Percentiles rank a stretch among this genome's conserved stretches.
Evolutionary conservation across 1,139 yeast genomes (phyloP).

Genomic region (Blastobotrys malaysiensis): DNA sequence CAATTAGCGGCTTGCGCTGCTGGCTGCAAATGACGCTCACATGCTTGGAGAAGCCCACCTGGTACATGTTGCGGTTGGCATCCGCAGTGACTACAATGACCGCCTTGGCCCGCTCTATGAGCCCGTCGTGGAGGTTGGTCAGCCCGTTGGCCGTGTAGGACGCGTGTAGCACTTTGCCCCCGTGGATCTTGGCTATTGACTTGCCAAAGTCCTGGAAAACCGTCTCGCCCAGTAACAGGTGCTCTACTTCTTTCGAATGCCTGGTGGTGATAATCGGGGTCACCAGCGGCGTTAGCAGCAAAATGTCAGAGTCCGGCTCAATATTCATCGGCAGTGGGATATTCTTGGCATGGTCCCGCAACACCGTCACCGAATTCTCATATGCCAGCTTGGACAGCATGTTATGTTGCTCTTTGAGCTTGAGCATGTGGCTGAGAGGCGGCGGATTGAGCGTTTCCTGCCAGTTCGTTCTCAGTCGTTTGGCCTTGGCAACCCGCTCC

Average conservation of each 20-base stretch:
- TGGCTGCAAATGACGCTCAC: conserved; percentile 51
- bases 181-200: conserved; percentile 24
- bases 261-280: conserved; percentile 38
- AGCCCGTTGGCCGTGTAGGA: conserved; percentile 64
- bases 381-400: conserved; percentile 46
- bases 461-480: conserved; percentile 46
- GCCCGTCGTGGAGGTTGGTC: conserved; percentile 51
- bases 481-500: conserved; percentile 43
- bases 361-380: conserved; percentile 49
- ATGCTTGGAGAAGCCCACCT: conserved; percentile 58
- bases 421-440: conserved; percentile 30
- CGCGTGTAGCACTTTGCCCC: conserved; percentile 52
- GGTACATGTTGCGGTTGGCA: conserved; percentile 59
- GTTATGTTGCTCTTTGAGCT: conserved; percentile 42
- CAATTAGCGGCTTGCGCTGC: conserved; percentile 51
- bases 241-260: conserved; percentile 22
- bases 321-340: conserved; percentile 49
- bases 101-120: conserved; percentile 51
- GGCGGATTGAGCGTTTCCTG: conserved; percentile 38
- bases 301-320: conserved; percentile 35
- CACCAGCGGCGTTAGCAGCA: conserved; percentile 50
- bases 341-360: conserved; percentile 49
- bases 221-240: conserved; percentile 49
- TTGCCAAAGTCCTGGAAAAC: conserved; percentile 43
- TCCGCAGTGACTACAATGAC: conserved; percentile 59